Conservation (phyloP, 306 rosid species). For the Vigna unguiculata region DNA sequence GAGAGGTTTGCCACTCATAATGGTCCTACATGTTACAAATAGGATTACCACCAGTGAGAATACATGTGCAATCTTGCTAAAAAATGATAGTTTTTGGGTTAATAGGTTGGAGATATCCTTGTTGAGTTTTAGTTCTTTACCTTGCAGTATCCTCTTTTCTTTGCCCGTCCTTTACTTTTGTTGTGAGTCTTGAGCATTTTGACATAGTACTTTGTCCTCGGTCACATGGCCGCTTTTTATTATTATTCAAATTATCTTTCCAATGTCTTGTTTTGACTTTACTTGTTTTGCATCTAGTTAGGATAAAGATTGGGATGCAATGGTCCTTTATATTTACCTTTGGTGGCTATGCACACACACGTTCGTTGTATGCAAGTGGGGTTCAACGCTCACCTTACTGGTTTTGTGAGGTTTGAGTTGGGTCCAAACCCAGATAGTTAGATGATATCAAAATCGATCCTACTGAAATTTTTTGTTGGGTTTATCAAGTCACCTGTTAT, state of each 20-base stretch:
- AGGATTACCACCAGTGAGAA: neutral
- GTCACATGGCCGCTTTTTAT: slow-evolving; percentile 22
- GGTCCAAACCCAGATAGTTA: no score
- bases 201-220: slow-evolving; percentile 43
- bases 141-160: slow-evolving; percentile 34
- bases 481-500: no score
- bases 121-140: slow-evolving; percentile 34
- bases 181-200: slow-evolving; percentile 44
- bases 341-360: neutral
- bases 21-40: neutral
- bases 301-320: neutral
- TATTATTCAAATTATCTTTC: neutral
- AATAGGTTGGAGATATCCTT: slow-evolving; percentile 43
- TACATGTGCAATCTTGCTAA: neutral
- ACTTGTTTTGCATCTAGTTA: neutral
- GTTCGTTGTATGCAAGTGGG: neutral
- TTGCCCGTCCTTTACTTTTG: slow-evolving; percentile 40
- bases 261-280: neutral
- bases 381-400: no score
- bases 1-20: neutral
- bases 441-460: no score
- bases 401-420: no score
- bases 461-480: no score
- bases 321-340: slow-evolving; percentile 6
- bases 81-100: slow-evolving; percentile 38